A percentile compares a stretch with the other conserved stretches of the same genome.
Conservation (phyloP, 352 stramenopile species). For the Blastocystis hominis region DNA sequence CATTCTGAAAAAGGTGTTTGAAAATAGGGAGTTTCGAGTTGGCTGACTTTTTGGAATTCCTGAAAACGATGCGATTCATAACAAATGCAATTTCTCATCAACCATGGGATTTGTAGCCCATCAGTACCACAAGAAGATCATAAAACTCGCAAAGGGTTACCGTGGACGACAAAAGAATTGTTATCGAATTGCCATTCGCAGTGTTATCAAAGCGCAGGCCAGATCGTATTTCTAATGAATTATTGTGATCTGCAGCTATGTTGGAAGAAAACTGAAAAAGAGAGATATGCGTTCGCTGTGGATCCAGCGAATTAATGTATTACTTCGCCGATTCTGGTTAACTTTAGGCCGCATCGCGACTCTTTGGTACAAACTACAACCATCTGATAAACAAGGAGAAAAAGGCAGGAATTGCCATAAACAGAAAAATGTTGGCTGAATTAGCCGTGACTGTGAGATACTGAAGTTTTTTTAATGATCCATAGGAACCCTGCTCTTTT, state of each 20-base stretch:
- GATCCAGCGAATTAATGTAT: constrained; percentile 55
- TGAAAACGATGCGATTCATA: neutral
- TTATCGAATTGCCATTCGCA: constrained; percentile 47
- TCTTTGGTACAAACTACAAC: constrained; percentile 43
- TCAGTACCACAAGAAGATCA: constrained; percentile 53
- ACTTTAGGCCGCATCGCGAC: constrained; percentile 9
- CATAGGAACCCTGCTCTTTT: constrained; percentile 48
- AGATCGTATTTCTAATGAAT: neutral
- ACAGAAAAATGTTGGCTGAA: constrained; percentile 55
- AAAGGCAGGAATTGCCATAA: constrained; percentile 25
- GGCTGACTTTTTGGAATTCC: neutral
- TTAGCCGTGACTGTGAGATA: constrained; percentile 21
- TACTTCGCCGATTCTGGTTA: neutral
- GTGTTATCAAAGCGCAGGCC: constrained; percentile 31
- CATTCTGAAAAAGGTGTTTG: constrained; percentile 41
- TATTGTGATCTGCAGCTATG: constrained; percentile 6
- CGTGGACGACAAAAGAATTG: constrained; percentile 55
- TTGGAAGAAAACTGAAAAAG: constrained; percentile 55
- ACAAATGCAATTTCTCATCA: neutral
- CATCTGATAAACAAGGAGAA: constrained; percentile 31
- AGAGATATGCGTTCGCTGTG: constrained; percentile 55
- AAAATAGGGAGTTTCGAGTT: neutral
- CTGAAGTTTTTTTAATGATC: neutral
- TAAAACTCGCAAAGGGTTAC: constrained; percentile 56
- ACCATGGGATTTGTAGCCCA: constrained; percentile 31